Base-by-base conservation (phyloP, 176 grass and related monocot genomes). In the Rhynchospora pubera region DNA sequence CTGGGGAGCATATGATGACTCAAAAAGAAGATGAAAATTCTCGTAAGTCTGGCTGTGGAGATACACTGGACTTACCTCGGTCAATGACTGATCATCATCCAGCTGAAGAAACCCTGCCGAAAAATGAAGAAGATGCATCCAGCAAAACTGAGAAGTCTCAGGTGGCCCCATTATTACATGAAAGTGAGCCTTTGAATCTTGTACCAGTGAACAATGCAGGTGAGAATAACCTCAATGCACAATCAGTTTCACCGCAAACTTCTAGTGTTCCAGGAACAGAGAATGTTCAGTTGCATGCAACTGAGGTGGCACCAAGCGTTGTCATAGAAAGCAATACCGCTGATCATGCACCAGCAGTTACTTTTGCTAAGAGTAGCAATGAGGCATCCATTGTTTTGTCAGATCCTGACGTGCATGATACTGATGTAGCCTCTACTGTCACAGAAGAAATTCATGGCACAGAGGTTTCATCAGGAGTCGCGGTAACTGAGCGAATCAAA, bases 341-440 rank as follows among this genome's bases (percentile, higher is more conserved):
- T 47, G 57, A 65, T 9, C 19, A 24, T 8, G 60, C 28, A 81
- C n/a, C 59, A 23, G 52, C 26, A 79, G 24, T 60, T 57, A 79
- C 26, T 15, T 56, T 22, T 51, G 7, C 22, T 28, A 47, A 75
- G 45, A 75, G 71, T 52, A 24, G 47, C 12, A 15, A 46, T 28
- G 71, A 48, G 24, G 46, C 71, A 75, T 53, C 71, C 9, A 45
- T 51, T 81, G 60, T 11, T 81, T 65, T 81, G 34, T 48, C 79
- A 5, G 79, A 62, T 19, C 7, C 10, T 65, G 78, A 64, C 19
- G 14, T 75, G 45, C 22, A 52, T 53, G 47, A 26, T 53, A 30
- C 71, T 75, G 46, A 8, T 53, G 47, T 52, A 53, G 46, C 12
- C 44, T 53, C 71, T 53, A 53, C 21, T 13, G 45, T 51, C 47